These are phyloP conservation scores for Hypocrella siamensis DNA, from an alignment of 2,329 filamentous ascomycete genomes.

Conservation along the genomic window DNA sequence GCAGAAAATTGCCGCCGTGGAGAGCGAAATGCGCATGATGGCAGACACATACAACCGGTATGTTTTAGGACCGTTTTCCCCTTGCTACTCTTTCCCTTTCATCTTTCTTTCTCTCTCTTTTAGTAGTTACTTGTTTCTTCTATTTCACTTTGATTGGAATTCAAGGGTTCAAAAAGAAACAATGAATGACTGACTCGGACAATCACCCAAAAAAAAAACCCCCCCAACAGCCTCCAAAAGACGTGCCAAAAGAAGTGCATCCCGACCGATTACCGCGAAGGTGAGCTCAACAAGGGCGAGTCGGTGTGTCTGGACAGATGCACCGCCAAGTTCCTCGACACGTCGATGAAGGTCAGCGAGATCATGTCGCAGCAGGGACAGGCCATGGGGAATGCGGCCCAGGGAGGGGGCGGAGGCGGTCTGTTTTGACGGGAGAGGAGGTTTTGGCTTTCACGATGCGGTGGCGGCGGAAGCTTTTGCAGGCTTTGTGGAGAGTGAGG, in stretches of 20 bases:
- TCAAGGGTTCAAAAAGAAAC: not conserved
- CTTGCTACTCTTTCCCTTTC: too few relatives aligned
- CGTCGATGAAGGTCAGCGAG: conserved; percentile 94
- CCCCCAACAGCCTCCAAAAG: conserved; percentile 53
- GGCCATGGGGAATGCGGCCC: conserved; percentile 35
- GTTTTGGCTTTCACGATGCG: too few relatives aligned
- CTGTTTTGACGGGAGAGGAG: conserved; percentile 15
- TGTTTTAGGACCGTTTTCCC: too few relatives aligned
- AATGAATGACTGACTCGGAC: not conserved
- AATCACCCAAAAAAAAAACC: not conserved
- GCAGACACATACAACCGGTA: conserved; percentile 98
- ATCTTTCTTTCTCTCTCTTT: conserved; percentile 1
- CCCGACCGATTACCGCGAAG: conserved; percentile 82
- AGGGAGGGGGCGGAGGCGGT: conserved; percentile 15
- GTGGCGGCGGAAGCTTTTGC: too few relatives aligned
- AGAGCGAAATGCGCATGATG: conserved; percentile 95
- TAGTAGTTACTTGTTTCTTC: too few relatives aligned
- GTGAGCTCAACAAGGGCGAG: conserved; percentile 97
- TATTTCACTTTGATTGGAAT: too few relatives aligned
- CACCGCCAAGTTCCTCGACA: conserved; percentile 95
- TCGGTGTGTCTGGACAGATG: conserved; percentile 96
- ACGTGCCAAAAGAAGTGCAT: conserved; percentile 92
- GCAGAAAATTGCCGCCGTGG: conserved; percentile 92
- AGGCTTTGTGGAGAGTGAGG: too few relatives aligned
- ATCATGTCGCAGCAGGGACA: conserved; percentile 84